A percentile compares a stretch with the other conserved stretches of the same genome.
Evolutionary conservation across 768 basidiomycete species (phyloP).

Genomic region (Agrocybe praecox): DNA sequence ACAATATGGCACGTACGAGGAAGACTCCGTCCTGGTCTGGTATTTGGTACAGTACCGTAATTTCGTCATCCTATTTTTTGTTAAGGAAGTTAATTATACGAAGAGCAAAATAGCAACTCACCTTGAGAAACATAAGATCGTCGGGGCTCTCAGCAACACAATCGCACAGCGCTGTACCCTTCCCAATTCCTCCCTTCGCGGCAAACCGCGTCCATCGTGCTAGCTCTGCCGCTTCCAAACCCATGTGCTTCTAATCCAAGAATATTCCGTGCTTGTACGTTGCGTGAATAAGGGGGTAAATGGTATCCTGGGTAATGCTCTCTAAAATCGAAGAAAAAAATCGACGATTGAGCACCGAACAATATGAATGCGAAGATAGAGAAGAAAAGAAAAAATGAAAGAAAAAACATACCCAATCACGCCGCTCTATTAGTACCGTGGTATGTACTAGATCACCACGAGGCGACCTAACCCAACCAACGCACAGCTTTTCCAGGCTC

Average conservation of each 20-base stretch:
- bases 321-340: too few relatives aligned
- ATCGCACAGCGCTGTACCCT: slow-evolving; percentile 71
- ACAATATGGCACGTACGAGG: slow-evolving; percentile 47
- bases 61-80: slow-evolving; percentile 67
- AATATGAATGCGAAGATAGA: too few relatives aligned
- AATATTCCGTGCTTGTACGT: too few relatives aligned
- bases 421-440: too few relatives aligned
- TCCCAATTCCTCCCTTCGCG: slow-evolving; percentile 83
- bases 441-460: too few relatives aligned
- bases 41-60: slow-evolving; percentile 76
- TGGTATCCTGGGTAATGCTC: too few relatives aligned
- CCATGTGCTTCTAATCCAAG: slow-evolving; percentile 20
- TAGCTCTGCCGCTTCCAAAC: slow-evolving; percentile 73
- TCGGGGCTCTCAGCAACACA: slow-evolving; percentile 73
- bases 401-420: too few relatives aligned
- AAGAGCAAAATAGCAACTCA: slow-evolving; percentile 24
- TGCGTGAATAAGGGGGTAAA: too few relatives aligned
- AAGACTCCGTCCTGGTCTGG: slow-evolving; percentile 52
- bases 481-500: too few relatives aligned
- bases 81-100: neutral
- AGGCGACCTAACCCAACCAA: too few relatives aligned
- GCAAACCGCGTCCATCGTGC: slow-evolving; percentile 86
- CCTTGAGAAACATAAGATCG: slow-evolving; percentile 89
- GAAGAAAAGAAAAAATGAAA: too few relatives aligned
- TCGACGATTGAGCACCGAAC: too few relatives aligned